Conservation (phyloP, 2,329 filamentous ascomycete genomes). For the Lachnellula suecica region DNA sequence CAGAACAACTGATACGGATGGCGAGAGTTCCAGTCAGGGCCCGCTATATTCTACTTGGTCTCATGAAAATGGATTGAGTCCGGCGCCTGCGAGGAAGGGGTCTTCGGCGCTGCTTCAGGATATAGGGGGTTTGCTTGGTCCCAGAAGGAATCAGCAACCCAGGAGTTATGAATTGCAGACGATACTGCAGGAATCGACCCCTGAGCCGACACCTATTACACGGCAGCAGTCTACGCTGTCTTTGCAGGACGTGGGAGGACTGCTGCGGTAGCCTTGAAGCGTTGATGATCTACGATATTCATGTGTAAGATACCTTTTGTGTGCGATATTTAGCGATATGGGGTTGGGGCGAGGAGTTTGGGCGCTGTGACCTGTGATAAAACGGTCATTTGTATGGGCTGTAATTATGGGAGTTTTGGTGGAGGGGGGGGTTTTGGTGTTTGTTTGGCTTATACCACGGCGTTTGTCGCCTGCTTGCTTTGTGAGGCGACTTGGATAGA, state of each 20-base stretch:
- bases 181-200: constrained; percentile 21
- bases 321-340: constrained; percentile 6
- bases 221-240: constrained; percentile 30
- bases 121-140: constrained; percentile 52
- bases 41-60: constrained; percentile 19
- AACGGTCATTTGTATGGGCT: background rate
- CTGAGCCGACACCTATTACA: constrained; percentile 6
- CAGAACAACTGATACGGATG: constrained; percentile 27
- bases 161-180: constrained; percentile 29
- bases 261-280: constrained; percentile 26
- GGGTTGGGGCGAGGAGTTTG: background rate
- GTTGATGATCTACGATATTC: background rate
- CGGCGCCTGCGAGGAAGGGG: constrained; percentile 49
- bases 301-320: constrained; percentile 4
- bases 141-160: constrained; percentile 29
- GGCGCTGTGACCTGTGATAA: constrained; percentile 5
- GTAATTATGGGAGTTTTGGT: background rate
- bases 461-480: background rate
- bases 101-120: constrained; percentile 60
- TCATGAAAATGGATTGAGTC: constrained; percentile 34
- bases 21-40: constrained; percentile 23
- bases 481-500: background rate
- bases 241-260: constrained; percentile 43
- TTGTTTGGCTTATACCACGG: constrained; percentile 1
- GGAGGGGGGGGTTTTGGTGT: background rate